Percentiles rank a stretch among this genome's conserved stretches.
These are phyloP conservation scores for Chaetomium sp. DNA, from an alignment of 2,329 filamentous ascomycete genomes.

Conservation along the genomic window DNA sequence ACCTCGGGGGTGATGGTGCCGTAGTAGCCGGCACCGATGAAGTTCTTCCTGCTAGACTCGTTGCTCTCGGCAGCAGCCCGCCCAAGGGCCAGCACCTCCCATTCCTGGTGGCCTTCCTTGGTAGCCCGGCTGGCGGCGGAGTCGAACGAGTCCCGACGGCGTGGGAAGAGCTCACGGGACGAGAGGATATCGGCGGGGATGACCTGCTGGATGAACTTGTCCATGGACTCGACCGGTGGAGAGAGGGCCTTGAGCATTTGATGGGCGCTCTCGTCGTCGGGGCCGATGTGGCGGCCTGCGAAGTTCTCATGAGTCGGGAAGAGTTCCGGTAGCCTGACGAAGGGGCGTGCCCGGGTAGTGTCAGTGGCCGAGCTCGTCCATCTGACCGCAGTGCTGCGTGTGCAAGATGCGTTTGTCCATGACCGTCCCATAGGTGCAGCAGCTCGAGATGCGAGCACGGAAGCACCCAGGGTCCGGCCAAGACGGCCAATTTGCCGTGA, in stretches of 20 bases:
- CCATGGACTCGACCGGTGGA: constrained; percentile 71
- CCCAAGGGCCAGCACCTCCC: constrained; percentile 54
- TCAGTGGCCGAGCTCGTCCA: constrained; percentile 15
- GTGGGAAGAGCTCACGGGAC: constrained; percentile 61
- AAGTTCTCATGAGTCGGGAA: constrained; percentile 62
- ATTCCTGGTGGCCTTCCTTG: constrained; percentile 58
- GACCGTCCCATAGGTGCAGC: constrained; percentile 14
- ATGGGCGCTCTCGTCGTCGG: constrained; percentile 66
- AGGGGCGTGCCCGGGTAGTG: constrained; percentile 12
- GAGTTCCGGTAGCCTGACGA: constrained; percentile 26
- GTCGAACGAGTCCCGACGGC: constrained; percentile 45
- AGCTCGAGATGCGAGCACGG: constrained; percentile 25
- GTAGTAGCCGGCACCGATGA: constrained; percentile 88
- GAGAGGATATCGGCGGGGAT: constrained; percentile 79
- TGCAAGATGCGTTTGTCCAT: constrained; percentile 6
- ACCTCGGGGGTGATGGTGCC: constrained; percentile 84
- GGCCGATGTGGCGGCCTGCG: constrained; percentile 83
- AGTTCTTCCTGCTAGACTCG: constrained; percentile 55
- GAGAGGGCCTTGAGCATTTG: constrained; percentile 81
- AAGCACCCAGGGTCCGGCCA: constrained; percentile 28
- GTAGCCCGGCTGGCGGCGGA: constrained; percentile 42
- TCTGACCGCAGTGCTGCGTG: neutral
- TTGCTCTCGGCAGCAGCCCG: constrained; percentile 43
- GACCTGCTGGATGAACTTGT: constrained; percentile 83
- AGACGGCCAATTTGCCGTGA: constrained; percentile 32